Base-by-base conservation (phyloP, 169 alveolate genomes). In the Eimeria acervulina region DNA sequence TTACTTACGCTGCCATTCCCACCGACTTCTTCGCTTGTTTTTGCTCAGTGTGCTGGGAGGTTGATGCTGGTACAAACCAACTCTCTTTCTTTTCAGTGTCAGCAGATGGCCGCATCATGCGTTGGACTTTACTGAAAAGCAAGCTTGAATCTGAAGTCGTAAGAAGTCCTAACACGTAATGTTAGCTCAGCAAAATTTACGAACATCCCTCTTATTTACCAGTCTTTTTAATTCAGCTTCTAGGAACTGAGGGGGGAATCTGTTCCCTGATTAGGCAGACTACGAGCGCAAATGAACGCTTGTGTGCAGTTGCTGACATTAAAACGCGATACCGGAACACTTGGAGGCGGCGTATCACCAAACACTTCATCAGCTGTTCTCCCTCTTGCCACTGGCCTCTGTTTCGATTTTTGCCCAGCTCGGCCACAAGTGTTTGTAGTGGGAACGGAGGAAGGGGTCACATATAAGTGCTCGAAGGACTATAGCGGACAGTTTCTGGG, bases 381-480 rank as follows among this genome's bases (percentile, higher is more conserved):
- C 38, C 59, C 93, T 33, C 81, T 81, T 66, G 96, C 96, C 28
- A 98, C 99, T 28, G 99, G 99, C 78, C 98, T 98, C 97, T 98
- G 99, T 97, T 98, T 98, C 94, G 99, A 98, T 94, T 98, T 98
- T 96, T 97, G 98, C 96, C 98, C 98, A 72, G 97, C 72, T 42
- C 76, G 51, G 88, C 90, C 88, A 13, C 99, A 98, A 88, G 97
- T 98, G 55, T 99, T 98, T 97, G 95, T 99, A 52, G 99, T 99
- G 47, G 99, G 99, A 81, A 99, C 99, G 7, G 99, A 98, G 95
- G 99, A 99, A 97, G 99, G 99, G 10, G 97, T 98, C 90, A 98
- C 98, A 59, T 99, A 98, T 97, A 98, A 98, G 95, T 99, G 99
- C 96, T 98, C 99, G 38, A 98, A 98, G 91, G 98, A 98, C 51